phyloP scores from a whole-genome alignment of 768 basidiomycete genomes.

The Suillus luteus region DNA sequence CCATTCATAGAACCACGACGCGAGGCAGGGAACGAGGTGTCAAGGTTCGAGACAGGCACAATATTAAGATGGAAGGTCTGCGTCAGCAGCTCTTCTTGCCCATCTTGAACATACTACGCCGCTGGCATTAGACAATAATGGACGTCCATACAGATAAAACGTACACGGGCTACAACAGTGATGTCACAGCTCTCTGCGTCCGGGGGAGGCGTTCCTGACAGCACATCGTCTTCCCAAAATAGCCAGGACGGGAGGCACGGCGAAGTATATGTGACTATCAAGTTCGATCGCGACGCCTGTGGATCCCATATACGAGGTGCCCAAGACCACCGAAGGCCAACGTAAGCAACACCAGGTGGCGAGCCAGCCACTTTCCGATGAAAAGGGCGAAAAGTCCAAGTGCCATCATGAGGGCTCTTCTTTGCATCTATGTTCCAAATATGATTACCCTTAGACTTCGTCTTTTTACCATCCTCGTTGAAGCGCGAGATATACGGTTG shows the following conservation, averaged over 20 bases:
- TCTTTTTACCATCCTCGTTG: slow-evolving; percentile 99
- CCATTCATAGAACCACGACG: slow-evolving; percentile 51
- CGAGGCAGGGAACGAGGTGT: slow-evolving; percentile 43
- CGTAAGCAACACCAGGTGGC: slow-evolving; percentile 81
- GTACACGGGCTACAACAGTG: slow-evolving; percentile 73
- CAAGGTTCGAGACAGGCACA: slow-evolving; percentile 61
- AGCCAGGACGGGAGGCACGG: slow-evolving; percentile 87
- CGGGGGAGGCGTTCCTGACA: slow-evolving; percentile 78
- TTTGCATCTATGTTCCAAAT: slow-evolving; percentile 99
- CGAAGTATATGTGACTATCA: slow-evolving; percentile 79
- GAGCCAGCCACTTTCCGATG: slow-evolving; percentile 83
- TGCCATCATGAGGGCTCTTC: slow-evolving; percentile 62
- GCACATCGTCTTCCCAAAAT: slow-evolving; percentile 79
- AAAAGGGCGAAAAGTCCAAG: slow-evolving; percentile 90
- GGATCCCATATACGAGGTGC: slow-evolving; percentile 96
- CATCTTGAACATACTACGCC: slow-evolving; percentile 68
- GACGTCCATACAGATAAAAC: slow-evolving; percentile 24
- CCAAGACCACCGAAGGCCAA: slow-evolving; percentile 84
- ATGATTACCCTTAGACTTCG: slow-evolving; percentile 98
- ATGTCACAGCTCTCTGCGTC: slow-evolving; percentile 78
- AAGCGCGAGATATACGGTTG: slow-evolving; percentile 93
- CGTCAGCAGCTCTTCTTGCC: slow-evolving; percentile 66
- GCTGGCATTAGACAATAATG: slow-evolving; percentile 20
- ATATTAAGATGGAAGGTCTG: slow-evolving; percentile 73
- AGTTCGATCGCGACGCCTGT: slow-evolving; percentile 79